Evolutionary conservation across 495 filamentous ascomycete genomes (phyloP), one percentile per base, ranked within the genome.

Genomic region (Cladorrhinum samala): DNA sequence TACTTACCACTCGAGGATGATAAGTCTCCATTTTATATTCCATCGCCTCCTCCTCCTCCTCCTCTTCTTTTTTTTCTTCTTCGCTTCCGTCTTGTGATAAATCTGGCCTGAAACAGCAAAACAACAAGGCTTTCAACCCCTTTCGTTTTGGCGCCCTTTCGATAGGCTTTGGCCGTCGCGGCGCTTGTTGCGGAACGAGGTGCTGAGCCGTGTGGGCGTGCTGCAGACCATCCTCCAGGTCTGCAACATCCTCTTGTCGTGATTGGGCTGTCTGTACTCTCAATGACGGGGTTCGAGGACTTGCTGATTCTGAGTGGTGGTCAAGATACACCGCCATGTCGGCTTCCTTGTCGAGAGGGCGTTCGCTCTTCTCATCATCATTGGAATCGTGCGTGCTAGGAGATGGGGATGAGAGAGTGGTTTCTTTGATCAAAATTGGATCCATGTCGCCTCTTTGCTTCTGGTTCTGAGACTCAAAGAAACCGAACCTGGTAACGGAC

Each of bases 281-380:
- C 14, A n/a, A 17, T 17, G 46, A 9, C 14, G 52, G 38, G 25
- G 21, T 16, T 20, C 46, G 19, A 8, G 21, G 19, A 9, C 9
- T 46, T 39, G 24, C 23, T 24, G 55, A 25, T 27, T 7, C n/a
- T n/a, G n/a, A 30, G 20, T 41, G 2, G 21, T 40, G 43, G 8
- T 8, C 18, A 44, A 1, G 20, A 23, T 50, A 40, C 50, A 58
- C 55, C 45, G 55, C 55, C 55, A 58, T 58, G 21, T 54, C 30
- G 30, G 36, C 33, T 33, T 33, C 27, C 27, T 33, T 33, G 6
- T 33, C 27, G 27, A 33, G 27, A 33, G 11, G 27, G 11, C 5
- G 11, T 11, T 33, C 27, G 27, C n/a, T 33, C 30, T 23, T 20
- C 21, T 47, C 8, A 47, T 47, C 20, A 47, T 47, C 20, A 4